These are phyloP conservation scores for Dactylellina parvicollis DNA, from an alignment of 2,329 filamentous ascomycete genomes.

Conservation along the genomic window DNA sequence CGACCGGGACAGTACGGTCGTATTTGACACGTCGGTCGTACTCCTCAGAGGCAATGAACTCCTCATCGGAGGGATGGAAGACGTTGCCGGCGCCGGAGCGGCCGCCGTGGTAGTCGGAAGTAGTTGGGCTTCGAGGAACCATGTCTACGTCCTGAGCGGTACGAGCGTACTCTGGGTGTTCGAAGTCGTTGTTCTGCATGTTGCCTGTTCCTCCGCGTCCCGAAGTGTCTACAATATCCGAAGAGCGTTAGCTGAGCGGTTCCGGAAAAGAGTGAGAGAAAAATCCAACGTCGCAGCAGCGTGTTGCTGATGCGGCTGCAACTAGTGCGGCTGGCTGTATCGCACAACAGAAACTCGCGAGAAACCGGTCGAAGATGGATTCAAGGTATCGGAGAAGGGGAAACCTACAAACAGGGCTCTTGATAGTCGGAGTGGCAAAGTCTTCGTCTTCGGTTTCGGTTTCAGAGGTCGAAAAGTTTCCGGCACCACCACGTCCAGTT, in stretches of 20 bases:
- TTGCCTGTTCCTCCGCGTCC: conserved; percentile 68
- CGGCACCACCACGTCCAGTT: conserved; percentile 60
- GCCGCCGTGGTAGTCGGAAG: conserved; percentile 73
- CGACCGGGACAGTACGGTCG: conserved; percentile 55
- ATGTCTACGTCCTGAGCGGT: conserved; percentile 83
- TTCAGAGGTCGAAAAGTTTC: conserved; percentile 64
- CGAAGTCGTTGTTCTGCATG: conserved; percentile 80
- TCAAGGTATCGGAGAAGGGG: background rate
- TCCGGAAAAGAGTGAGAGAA: background rate
- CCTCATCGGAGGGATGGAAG: conserved; percentile 65
- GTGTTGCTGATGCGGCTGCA: background rate
- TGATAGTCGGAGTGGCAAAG: conserved; percentile 83
- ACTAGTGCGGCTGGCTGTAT: background rate
- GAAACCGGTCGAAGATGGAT: no score
- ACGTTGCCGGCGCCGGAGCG: conserved; percentile 81
- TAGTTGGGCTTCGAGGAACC: conserved; percentile 68
- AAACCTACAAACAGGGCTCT: conserved; percentile 73
- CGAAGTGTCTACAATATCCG: conserved; percentile 36
- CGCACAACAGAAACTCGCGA: no score
- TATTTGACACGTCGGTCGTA: conserved; percentile 56
- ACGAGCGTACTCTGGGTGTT: conserved; percentile 74
- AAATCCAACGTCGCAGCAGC: conserved; percentile 16
- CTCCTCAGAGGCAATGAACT: conserved; percentile 61
- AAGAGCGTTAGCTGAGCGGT: conserved; percentile 6
- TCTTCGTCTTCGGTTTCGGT: conserved; percentile 65